Conservation (phyloP, 1,284 basidiomycete species). For the Pseudozyma pruni region DNA sequence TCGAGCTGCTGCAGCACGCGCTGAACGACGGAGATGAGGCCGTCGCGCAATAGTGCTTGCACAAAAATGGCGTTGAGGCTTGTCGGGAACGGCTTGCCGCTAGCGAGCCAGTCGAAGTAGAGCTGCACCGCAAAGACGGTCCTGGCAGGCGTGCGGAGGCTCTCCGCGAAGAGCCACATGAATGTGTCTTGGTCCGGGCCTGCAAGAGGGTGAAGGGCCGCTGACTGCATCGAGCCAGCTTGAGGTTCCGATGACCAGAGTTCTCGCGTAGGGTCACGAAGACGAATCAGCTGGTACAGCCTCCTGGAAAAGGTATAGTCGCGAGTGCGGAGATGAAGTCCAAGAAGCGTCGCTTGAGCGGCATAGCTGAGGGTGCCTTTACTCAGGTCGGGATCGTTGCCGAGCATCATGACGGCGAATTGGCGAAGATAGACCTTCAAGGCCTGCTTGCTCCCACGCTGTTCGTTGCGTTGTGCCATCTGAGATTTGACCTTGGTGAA, state of each 20-base stretch:
- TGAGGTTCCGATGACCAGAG: slow-evolving; percentile 24
- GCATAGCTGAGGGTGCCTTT: slow-evolving; percentile 17
- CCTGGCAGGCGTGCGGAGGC: slow-evolving; percentile 5
- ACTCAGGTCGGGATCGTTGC: slow-evolving; percentile 28
- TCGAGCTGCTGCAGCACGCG: slow-evolving; percentile 35
- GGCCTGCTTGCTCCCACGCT: slow-evolving; percentile 22
- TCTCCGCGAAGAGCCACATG: slow-evolving; percentile 38
- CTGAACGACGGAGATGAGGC: slow-evolving; percentile 12
- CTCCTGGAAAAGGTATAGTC: slow-evolving; percentile 39
- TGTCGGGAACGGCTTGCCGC: slow-evolving; percentile 29
- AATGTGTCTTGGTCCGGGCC: slow-evolving; percentile 30
- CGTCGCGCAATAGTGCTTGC: slow-evolving; percentile 21
- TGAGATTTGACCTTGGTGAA: slow-evolving; percentile 18
- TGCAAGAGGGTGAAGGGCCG: slow-evolving; percentile 17
- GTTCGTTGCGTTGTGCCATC: slow-evolving; percentile 29
- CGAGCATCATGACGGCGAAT: slow-evolving; percentile 28
- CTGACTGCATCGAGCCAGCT: slow-evolving; percentile 5
- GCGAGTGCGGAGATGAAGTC: slow-evolving; percentile 32
- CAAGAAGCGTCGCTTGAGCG: slow-evolving; percentile 37
- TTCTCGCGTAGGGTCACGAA: slow-evolving; percentile 14
- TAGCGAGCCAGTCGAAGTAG: slow-evolving; percentile 43
- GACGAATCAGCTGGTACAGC: slow-evolving; percentile 34
- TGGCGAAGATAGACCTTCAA: slow-evolving; percentile 30
- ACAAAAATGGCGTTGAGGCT: slow-evolving; percentile 26
- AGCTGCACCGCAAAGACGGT: slow-evolving; percentile 33